Evolutionary conservation across 1,284 basidiomycete species (phyloP).

Genomic region (Apiotrichum gracile): DNA sequence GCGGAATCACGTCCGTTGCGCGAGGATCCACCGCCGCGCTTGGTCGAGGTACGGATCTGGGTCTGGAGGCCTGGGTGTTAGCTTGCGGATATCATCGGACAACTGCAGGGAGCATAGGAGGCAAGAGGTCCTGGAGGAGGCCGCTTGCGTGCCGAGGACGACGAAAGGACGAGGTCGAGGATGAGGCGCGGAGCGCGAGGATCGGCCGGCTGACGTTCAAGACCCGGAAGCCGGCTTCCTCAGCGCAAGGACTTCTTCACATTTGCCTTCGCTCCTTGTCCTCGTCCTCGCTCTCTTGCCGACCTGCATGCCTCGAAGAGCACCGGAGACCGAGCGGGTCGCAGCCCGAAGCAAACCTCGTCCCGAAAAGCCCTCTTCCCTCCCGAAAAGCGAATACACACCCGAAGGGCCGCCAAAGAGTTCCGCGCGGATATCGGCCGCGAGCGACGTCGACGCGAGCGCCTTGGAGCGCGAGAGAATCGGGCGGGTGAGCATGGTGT

Average conservation of each 20-base stretch:
- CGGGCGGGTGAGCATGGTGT: constrained; percentile 21
- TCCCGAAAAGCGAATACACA: constrained; percentile 15
- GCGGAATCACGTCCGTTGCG: constrained; percentile 85
- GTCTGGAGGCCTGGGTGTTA: constrained; percentile 19
- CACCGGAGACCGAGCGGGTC: no score
- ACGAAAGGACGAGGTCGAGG: no score
- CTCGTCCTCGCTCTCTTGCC: no score
- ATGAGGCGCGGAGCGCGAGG: no score
- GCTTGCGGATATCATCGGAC: not conserved
- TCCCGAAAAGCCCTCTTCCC: no score
- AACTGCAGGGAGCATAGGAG: not conserved
- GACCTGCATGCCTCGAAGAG: no score
- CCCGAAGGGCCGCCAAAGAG: constrained; percentile 38
- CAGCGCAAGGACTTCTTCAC: no score
- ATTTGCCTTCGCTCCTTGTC: no score
- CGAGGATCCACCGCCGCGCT: constrained; percentile 85
- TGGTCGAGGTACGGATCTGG: constrained; percentile 83
- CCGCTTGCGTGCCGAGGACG: no score
- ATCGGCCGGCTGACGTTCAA: no score
- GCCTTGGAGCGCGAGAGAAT: constrained; percentile 21
- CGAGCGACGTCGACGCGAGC: constrained; percentile 19
- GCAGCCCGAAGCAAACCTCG: not conserved
- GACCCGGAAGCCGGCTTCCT: no score
- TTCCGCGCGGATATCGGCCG: constrained; percentile 25
- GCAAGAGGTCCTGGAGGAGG: not conserved